Evolutionary conservation across 257 asterid species (phyloP).

Genomic region (Nicotiana undulata): DNA sequence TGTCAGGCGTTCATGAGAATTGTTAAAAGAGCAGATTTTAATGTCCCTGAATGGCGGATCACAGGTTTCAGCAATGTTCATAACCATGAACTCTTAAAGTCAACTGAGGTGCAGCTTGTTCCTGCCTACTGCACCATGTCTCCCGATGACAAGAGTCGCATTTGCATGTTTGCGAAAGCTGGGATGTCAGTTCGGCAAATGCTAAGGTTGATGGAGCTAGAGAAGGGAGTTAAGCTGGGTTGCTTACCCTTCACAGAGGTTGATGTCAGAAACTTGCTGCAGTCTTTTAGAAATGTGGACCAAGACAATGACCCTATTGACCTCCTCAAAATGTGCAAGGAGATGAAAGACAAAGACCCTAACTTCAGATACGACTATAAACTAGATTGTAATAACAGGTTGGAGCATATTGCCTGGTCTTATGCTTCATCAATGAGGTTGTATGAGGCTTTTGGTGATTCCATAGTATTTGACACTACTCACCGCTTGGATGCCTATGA

Average conservation of each 20-base stretch:
- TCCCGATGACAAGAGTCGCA: slow-evolving; percentile 77
- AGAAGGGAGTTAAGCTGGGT: slow-evolving; percentile 87
- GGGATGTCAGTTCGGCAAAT: slow-evolving; percentile 97
- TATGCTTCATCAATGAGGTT: slow-evolving; percentile 83
- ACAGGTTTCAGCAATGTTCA: slow-evolving; percentile 90
- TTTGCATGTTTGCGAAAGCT: slow-evolving; percentile 88
- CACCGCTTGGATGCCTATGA: slow-evolving; percentile 88
- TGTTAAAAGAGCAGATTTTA: slow-evolving; percentile 69
- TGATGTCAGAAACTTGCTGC: slow-evolving; percentile 88
- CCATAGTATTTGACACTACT: slow-evolving; percentile 90
- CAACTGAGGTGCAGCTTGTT: slow-evolving; percentile 86
- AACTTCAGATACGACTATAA: slow-evolving; percentile 76
- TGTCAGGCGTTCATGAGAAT: slow-evolving; percentile 97
- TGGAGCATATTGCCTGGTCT: slow-evolving; percentile 96
- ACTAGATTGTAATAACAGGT: slow-evolving; percentile 58
- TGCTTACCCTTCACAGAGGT: slow-evolving; percentile 91
- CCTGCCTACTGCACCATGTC: slow-evolving; percentile 97
- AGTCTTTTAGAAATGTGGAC: slow-evolving; percentile 72
- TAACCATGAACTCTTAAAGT: slow-evolving; percentile 88
- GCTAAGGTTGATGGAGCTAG: slow-evolving; percentile 94
- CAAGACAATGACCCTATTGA: slow-evolving; percentile 85
- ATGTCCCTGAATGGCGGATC: slow-evolving; percentile 82
- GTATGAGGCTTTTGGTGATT: slow-evolving; percentile 84
- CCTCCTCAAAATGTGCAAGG: slow-evolving; percentile 83
- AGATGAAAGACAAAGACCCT: slow-evolving; percentile 81